Base-by-base conservation (phyloP, 495 filamentous ascomycete species). In the Daldinia loculata region DNA sequence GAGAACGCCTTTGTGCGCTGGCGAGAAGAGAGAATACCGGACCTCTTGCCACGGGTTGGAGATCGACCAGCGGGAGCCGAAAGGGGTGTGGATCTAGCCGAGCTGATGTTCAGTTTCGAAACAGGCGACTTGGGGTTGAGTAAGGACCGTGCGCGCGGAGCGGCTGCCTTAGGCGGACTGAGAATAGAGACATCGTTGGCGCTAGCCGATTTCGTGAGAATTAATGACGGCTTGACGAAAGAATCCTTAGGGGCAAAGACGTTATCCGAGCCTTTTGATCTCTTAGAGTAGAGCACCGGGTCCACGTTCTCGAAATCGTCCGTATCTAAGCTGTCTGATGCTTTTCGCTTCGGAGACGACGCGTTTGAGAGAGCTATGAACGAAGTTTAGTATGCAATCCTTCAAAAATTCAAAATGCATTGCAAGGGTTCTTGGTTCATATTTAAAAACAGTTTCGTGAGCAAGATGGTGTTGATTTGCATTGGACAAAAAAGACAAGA, bases 291-390 rank as follows among this genome's bases (percentile, higher is more conserved):
- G 62, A 86, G 75, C 26, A 80, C 65, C 0, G 94, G 94, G 73
- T 94, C 92, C 67, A 96, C 84, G 74, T 97, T 98, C 82, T 98
- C 93, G 7, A 84, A 79, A 76, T 97, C 88, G 61, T 83, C 81
- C 17, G 86, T 82, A 32, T 87, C 81, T 2, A 75, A 48, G 34
- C 80, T 78, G 43, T 84, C 83, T 48, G 78, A 63, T 15, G 80
- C 83, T 68, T 85, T 85, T 32, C 84, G 77, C 77, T 85, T 85
- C 32, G 65, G 67, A 4, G 82, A 71, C 17, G 81, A 68, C 17
- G 63, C 61, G 14, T 32, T 65, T 36, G 80, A 65, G 61, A 84
- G 69, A 32, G 82, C 81, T 85, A 66, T 8, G 38, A 30, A 32
- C 50, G 39, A 48, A 43, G 69, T 62, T 77, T 77, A 78, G 74